Percentiles rank a stretch among this genome's conserved stretches.
phyloP scores from a whole-genome alignment of 345 rosid genomes.

The Lepidium africanum region DNA sequence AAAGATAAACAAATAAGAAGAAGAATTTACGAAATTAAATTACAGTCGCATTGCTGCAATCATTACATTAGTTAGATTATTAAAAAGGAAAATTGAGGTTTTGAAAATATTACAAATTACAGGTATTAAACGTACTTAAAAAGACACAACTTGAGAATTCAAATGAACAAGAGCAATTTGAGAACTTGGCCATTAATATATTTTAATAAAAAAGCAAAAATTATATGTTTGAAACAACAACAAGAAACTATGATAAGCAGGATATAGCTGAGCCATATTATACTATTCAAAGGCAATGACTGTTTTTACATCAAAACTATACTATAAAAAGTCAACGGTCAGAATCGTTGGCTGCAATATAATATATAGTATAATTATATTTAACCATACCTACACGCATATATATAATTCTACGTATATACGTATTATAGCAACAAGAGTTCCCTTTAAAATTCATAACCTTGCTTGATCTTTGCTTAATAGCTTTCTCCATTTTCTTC shows the following conservation, averaged over 20 bases:
- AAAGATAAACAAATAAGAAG: background rate
- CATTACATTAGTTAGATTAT: background rate
- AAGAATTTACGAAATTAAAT: background rate
- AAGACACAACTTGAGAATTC: too few relatives aligned
- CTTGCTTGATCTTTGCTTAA: background rate
- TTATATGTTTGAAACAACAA: background rate
- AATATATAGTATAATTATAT: background rate
- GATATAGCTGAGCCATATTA: conserved; percentile 5
- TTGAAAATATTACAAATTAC: background rate
- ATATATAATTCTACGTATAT: background rate
- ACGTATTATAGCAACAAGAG: background rate
- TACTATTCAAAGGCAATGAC: conserved; percentile 7
- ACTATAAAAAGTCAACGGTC: conserved; percentile 59
- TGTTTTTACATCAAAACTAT: background rate
- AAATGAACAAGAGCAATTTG: too few relatives aligned
- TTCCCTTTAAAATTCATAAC: background rate
- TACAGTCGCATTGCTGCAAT: background rate
- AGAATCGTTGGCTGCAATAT: conserved; percentile 43
- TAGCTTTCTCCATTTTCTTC: background rate
- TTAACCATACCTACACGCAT: background rate
- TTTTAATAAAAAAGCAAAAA: too few relatives aligned
- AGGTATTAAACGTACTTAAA: too few relatives aligned
- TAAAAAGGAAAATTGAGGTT: background rate
- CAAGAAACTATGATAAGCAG: background rate
- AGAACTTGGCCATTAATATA: too few relatives aligned